phyloP scores from a whole-genome alignment of 257 asterid genomes.

The Solanum acaule region DNA sequence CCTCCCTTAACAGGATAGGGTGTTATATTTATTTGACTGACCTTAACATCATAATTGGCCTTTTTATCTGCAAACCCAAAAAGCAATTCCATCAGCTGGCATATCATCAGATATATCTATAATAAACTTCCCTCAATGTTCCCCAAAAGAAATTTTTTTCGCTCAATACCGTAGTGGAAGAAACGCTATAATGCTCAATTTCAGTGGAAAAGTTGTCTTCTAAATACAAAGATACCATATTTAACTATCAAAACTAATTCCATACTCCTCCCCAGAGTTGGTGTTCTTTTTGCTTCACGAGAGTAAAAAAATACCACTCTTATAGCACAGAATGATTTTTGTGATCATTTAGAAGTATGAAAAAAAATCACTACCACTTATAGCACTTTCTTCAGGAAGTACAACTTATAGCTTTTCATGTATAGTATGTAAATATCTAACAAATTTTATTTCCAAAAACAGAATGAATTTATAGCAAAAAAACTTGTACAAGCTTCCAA shows the following conservation, averaged over 20 bases:
- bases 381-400: not conserved
- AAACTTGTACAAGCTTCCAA: not conserved
- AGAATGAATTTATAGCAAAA: not conserved
- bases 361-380: not conserved
- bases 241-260: not conserved
- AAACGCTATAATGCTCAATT: not conserved
- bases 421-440: not conserved
- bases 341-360: not conserved
- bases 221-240: not conserved
- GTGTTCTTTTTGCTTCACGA: not conserved
- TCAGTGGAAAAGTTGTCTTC: not conserved
- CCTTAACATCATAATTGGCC: slow-evolving; percentile 53
- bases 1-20: slow-evolving; percentile 64
- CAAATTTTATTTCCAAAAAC: not conserved
- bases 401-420: not conserved
- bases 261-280: not conserved
- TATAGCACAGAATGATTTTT: not conserved
- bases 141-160: too few species aligned
- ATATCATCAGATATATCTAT: not conserved
- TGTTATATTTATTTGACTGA: slow-evolving; percentile 45
- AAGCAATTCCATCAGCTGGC: not conserved
- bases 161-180: not conserved
- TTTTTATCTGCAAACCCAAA: slow-evolving; percentile 36
- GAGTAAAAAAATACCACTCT: not conserved
- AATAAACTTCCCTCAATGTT: not conserved